Conservation (phyloP, 306 rosid species). For the Castanea mollissima region DNA sequence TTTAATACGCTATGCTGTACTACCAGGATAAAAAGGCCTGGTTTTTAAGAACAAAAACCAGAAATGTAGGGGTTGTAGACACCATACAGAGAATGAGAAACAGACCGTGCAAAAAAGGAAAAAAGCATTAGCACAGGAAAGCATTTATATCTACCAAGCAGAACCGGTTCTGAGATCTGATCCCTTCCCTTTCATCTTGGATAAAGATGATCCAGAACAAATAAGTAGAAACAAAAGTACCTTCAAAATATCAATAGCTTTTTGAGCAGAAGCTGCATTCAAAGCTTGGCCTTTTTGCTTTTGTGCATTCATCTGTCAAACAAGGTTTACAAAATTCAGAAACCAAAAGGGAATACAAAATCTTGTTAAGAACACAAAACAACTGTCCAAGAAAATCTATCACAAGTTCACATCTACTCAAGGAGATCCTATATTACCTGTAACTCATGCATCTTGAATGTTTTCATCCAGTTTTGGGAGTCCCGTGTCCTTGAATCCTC, state of each 20-base stretch:
- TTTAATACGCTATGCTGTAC: no score
- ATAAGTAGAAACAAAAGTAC: not conserved
- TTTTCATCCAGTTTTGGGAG: slow-evolving; percentile 94
- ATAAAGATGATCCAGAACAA: slow-evolving; percentile 1
- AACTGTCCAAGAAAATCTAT: not conserved
- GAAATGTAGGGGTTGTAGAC: not conserved
- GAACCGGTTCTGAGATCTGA: not conserved
- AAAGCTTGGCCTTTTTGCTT: no score
- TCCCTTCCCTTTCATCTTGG: not conserved
- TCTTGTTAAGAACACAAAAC: not conserved
- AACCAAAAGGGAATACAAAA: not conserved
- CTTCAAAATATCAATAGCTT: no score
- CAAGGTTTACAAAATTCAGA: no score
- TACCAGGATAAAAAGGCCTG: no score
- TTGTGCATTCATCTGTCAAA: no score
- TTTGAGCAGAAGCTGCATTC: no score
- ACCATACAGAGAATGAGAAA: not conserved
- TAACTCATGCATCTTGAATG: slow-evolving; percentile 88
- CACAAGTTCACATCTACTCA: not conserved
- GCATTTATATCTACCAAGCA: not conserved
- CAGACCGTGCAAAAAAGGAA: not conserved
- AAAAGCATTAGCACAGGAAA: not conserved
- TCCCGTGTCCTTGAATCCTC: slow-evolving; percentile 94
- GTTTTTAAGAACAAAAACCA: not conserved
- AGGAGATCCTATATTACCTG: slow-evolving; percentile 47